Base-by-base conservation (phyloP, 345 rosid genomes). In the Citrus sp. region DNA sequence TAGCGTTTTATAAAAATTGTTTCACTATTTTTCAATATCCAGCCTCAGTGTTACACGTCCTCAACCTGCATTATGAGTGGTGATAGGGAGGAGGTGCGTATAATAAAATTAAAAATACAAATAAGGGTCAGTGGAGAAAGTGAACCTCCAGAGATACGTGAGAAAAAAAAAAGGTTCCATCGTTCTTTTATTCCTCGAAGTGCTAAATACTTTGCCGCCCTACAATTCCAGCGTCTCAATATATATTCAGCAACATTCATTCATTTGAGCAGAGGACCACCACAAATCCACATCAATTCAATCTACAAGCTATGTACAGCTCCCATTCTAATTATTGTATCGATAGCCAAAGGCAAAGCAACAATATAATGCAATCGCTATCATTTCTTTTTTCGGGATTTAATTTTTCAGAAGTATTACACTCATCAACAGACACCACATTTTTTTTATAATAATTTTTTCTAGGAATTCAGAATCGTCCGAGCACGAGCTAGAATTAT, bases 231-330 rank as follows among this genome's bases (percentile, higher is more conserved):
- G 6, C 27, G 28, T 55, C 60, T 46, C 25, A 4, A 56, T n/a
- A 68, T 28, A 38, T n/a, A 68, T 56, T 38, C 74, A 73, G 16
- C 30, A 54, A 24, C 38, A 28, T 61, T 61, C 32, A 37, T 3
- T 9, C 28, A 68, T 35, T 61, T 51, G 3, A 75, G 76, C 72
- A 62, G 3, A 75, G 76, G 83, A 62, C 71, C 82, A 70, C 42
- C 19, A 2, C 35, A 61, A 18, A 27, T 35, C 67, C 58, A 38
- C 62, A 59, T 46, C 51, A 63, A 25, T 63, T 27, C 37, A 63
- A 25, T 16, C 37, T 14, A 6, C 37, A 63, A 62, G 6, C 35
- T 13, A 1, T 40, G 9, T 40, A 9, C 3, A 12, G 51, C 51
- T 32, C 37, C 28, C 22, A 18, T 51, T 16, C 56, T 18, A 14